phyloP scores from a whole-genome alignment of 2,329 filamentous ascomycete species.

The Clarireedia monteithiana region DNA sequence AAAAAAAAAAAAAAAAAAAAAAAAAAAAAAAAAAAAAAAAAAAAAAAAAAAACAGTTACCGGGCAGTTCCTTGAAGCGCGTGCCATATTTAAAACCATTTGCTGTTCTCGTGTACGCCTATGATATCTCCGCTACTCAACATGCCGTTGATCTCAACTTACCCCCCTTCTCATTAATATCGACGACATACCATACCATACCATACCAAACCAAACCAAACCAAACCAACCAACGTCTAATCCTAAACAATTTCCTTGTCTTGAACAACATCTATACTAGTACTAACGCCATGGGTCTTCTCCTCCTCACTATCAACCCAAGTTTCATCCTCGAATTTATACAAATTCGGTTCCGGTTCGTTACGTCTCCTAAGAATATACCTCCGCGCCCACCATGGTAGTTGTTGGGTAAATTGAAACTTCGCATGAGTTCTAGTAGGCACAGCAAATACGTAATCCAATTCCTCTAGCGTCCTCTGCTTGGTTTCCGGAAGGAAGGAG shows the following conservation, averaged over 20 bases:
- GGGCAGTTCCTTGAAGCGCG: too few species aligned
- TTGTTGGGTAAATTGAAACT: slow-evolving; percentile 24
- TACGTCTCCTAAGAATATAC: slow-evolving; percentile 28
- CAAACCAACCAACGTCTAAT: too few species aligned
- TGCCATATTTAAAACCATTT: too few species aligned
- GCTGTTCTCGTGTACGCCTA: too few species aligned
- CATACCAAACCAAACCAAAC: too few species aligned
- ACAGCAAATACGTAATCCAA: slow-evolving; percentile 40
- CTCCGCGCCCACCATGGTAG: slow-evolving; percentile 20
- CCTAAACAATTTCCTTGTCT: neutral
- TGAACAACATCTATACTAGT: neutral
- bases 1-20: too few species aligned
- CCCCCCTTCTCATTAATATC: too few species aligned
- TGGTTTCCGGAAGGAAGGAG: slow-evolving; percentile 51
- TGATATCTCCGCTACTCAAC: too few species aligned
- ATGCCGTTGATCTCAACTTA: too few species aligned
- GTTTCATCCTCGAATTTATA: slow-evolving; percentile 10
- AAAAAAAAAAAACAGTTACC: too few species aligned
- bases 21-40: too few species aligned
- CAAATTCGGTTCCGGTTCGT: slow-evolving; percentile 3
- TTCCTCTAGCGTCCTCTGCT: slow-evolving; percentile 34
- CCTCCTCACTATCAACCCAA: neutral
- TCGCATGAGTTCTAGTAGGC: slow-evolving; percentile 24
- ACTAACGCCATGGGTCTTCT: neutral
- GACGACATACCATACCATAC: too few species aligned